These are phyloP conservation scores for Chenopodium suecicum DNA, from an alignment of 148 eudicot genomes.

Conservation along the genomic window DNA sequence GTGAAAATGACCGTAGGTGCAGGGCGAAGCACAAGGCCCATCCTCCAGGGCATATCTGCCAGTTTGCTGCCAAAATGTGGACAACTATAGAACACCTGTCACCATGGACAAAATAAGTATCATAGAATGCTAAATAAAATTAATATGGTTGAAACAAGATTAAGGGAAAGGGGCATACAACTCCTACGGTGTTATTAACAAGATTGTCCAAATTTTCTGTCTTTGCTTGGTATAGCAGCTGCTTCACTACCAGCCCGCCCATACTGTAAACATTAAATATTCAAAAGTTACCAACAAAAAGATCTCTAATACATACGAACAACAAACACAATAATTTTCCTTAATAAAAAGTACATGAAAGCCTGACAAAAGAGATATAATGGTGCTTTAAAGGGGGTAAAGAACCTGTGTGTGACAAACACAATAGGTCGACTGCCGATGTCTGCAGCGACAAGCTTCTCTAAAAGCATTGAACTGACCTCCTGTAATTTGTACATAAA, in stretches of 20 bases:
- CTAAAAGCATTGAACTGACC: constrained; percentile 90
- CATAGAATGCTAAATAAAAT: not conserved
- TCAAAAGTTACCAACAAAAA: constrained; percentile 11
- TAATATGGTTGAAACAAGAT: not conserved
- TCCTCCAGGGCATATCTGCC: constrained; percentile 99
- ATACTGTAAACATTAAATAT: constrained; percentile 56
- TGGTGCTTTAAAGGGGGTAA: not conserved
- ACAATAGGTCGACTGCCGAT: constrained; percentile 88
- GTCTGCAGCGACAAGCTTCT: constrained; percentile 90
- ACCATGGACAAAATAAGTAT: constrained; percentile 23
- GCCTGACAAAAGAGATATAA: not conserved
- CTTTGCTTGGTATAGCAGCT: constrained; percentile 88
- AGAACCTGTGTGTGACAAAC: constrained; percentile 93
- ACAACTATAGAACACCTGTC: constrained; percentile 93
- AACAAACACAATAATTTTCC: not conserved
- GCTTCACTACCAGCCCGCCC: constrained; percentile 99
- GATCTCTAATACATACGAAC: constrained; percentile 2
- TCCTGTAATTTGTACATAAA: constrained; percentile 51
- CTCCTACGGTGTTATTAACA: constrained; percentile 74
- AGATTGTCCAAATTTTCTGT: constrained; percentile 58
- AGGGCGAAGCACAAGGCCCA: constrained; percentile 99
- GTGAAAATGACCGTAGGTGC: constrained; percentile 66
- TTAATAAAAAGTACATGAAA: not conserved
- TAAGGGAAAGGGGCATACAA: constrained; percentile 51
- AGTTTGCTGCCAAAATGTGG: constrained; percentile 98